These are phyloP conservation scores for Vaccinium myrtillus DNA, from an alignment of 148 eudicot genomes.

Conservation along the genomic window DNA sequence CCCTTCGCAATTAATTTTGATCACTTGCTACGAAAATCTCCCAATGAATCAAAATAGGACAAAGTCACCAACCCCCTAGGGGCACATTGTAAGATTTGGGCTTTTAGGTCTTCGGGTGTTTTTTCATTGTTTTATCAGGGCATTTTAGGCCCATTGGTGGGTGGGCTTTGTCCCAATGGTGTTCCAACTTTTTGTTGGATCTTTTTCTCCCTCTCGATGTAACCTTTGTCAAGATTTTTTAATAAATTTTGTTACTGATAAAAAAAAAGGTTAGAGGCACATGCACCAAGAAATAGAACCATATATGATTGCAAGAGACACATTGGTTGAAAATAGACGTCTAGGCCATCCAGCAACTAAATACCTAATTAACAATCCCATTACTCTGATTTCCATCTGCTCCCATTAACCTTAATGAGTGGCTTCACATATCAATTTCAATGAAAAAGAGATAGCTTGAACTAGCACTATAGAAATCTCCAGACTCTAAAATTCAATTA, in stretches of 20 bases:
- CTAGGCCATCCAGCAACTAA: not conserved
- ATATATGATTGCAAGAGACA: not conserved
- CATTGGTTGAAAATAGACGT: not conserved
- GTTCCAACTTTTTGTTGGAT: no score
- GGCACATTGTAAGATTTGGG: no score
- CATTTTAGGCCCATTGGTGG: no score
- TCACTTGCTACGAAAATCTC: not conserved
- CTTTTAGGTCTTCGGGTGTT: no score
- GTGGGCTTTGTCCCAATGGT: no score
- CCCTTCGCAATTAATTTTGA: no score
- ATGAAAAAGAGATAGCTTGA: not conserved
- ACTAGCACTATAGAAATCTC: not conserved
- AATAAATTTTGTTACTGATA: no score
- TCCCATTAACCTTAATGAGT: not conserved
- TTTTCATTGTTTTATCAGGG: no score
- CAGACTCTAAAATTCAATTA: not conserved
- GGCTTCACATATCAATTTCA: not conserved
- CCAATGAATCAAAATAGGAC: not conserved
- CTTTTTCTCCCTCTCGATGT: no score
- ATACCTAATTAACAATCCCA: not conserved
- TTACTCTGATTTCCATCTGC: not conserved
- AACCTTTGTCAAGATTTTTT: no score
- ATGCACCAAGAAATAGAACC: not conserved
- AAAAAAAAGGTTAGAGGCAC: not conserved
- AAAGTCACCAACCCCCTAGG: not conserved